Percentiles rank a stretch among this genome's conserved stretches.
Evolutionary conservation across 257 asterid genomes (phyloP).

Genomic region (Solanum microdontum): DNA sequence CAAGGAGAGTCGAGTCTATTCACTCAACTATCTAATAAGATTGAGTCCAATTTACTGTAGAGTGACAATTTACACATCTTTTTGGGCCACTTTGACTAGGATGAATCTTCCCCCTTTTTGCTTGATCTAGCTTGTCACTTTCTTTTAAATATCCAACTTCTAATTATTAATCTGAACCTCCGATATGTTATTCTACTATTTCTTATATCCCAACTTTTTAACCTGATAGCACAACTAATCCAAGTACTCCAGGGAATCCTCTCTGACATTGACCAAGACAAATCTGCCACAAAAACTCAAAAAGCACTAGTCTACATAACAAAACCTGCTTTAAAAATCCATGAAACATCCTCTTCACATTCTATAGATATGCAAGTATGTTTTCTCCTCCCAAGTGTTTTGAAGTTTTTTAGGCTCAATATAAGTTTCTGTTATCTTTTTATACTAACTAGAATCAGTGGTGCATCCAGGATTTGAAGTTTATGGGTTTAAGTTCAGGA

Average conservation of each 20-base stretch:
- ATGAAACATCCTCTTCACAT: neutral
- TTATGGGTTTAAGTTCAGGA: neutral
- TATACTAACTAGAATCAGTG: neutral
- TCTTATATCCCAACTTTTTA: neutral
- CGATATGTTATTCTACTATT: neutral
- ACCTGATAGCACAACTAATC: neutral
- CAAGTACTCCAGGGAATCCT: neutral
- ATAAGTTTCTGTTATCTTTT: neutral
- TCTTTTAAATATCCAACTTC: neutral
- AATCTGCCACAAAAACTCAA: neutral
- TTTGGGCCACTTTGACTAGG: neutral
- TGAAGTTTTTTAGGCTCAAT: neutral
- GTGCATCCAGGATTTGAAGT: neutral
- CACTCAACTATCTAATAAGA: neutral
- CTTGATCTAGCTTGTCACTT: neutral
- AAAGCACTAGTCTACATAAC: neutral
- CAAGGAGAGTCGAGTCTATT: neutral
- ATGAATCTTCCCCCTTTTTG: neutral
- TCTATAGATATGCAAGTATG: neutral
- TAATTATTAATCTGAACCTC: neutral
- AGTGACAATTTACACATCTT: neutral
- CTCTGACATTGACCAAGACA: neutral
- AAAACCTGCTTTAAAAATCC: neutral
- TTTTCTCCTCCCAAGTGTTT: neutral
- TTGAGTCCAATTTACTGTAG: neutral